Base-by-base conservation (phyloP, 2,329 filamentous ascomycete species). In the Claviceps lovelessii region DNA sequence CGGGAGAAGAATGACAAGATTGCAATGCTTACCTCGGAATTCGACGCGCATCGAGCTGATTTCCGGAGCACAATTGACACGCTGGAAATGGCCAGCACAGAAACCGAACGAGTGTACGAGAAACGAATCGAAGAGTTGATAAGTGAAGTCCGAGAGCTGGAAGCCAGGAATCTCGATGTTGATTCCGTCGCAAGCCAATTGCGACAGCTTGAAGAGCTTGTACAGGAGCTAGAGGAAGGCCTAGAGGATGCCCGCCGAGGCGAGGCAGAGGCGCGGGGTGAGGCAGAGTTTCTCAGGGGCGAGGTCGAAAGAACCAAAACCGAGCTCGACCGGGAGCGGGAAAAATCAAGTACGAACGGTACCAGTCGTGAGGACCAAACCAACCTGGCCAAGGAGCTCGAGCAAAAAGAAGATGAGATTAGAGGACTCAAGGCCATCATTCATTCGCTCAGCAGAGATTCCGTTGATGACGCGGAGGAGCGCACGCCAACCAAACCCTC, bases 1-100 rank as follows among this genome's bases (percentile, higher is more conserved):
- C 80, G 88, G 29, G 93, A 98, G 71, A 96, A 95, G 77, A 96
- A 96, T 63, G 93, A 98, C 56, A 95, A 90, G 73, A 96, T 98
- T 60, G 84, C 86, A 31, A 84, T 91, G 76, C 79, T 98, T 61
- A 97, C 90, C 0, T 82, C 88, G 9, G 93, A 98, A 66, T 98
- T 98, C 63, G 93, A 98, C 65, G 83, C 86, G 10, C 91, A 98
- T 67, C 81, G 93, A 56, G 91, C 93, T 19, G 93, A 98, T 68
- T 98, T 98, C 71, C 79, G 93, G 61, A 95, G 88, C 68, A 98
- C 93, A 19, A 93, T 98, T 58, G 93, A 98, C 70, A 95, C 91
- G 0, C 76, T 98, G 52, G 93, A 98, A 69, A 81, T 97, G 73
- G 94, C 93, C 2, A 95, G 90, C 65, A 87, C 90, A 0, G 93